These are phyloP conservation scores for Colletotrichum spinosum DNA, from an alignment of 2,329 filamentous ascomycete genomes.

Conservation along the genomic window DNA sequence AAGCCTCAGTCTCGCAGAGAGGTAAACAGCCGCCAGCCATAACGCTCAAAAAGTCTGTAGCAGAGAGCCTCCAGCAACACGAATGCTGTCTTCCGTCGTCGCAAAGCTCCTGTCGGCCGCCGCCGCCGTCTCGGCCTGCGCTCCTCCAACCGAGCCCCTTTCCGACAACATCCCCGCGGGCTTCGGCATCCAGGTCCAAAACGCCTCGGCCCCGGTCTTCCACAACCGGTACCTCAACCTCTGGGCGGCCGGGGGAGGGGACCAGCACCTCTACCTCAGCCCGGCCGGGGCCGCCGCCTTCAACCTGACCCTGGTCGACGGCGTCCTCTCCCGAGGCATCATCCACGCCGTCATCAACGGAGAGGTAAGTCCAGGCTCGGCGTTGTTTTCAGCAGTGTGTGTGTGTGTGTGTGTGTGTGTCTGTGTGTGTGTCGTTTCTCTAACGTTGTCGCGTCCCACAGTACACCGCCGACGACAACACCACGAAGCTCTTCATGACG, in stretches of 20 bases:
- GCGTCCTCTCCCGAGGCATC: conserved; percentile 47
- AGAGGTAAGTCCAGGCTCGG: conserved; percentile 47
- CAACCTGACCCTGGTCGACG: conserved; percentile 51
- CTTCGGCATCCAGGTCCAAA: conserved; percentile 53
- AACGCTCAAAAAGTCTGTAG: no score
- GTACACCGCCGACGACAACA: conserved; percentile 57
- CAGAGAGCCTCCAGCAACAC: not conserved
- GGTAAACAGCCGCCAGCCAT: not conserved
- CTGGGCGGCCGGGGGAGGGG: conserved; percentile 50
- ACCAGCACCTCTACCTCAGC: conserved; percentile 53
- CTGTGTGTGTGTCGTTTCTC: not conserved
- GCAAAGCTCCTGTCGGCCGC: conserved; percentile 36
- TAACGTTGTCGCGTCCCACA: conserved; percentile 31
- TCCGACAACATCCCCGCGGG: conserved; percentile 47
- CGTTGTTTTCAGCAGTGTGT: not conserved
- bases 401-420: not conserved
- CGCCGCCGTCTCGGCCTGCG: conserved; percentile 45
- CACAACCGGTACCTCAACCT: conserved; percentile 53
- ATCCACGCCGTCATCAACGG: conserved; percentile 56
- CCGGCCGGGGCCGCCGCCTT: conserved; percentile 51
- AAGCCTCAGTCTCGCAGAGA: not conserved
- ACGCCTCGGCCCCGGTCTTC: conserved; percentile 47
- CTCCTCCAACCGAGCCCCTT: conserved; percentile 43
- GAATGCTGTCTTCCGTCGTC: conserved; percentile 17
- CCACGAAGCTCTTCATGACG: conserved; percentile 61